Evolutionary conservation across 2,329 filamentous ascomycete genomes (phyloP).

Genomic region (Myriangium duriaei): DNA sequence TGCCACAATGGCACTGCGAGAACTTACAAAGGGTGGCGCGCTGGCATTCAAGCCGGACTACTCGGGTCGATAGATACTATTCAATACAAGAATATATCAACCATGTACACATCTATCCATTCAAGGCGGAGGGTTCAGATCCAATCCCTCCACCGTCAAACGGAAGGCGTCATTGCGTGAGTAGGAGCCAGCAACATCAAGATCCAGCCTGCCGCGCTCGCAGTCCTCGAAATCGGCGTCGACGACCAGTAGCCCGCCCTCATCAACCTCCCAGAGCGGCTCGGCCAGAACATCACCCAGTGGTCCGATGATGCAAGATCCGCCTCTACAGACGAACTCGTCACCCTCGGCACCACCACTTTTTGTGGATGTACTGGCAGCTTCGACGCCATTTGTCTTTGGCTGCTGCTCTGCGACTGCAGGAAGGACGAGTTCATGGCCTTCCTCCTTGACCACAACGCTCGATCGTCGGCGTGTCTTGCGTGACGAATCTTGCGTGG

Average conservation of each 20-base stretch:
- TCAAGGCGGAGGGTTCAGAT: slow-evolving; percentile 46
- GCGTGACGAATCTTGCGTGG: neutral
- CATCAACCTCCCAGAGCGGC: slow-evolving; percentile 68
- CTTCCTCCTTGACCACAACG: slow-evolving; percentile 30
- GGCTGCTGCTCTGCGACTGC: slow-evolving; percentile 14
- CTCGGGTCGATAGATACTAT: slow-evolving; percentile 7
- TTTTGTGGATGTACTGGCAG: slow-evolving; percentile 1
- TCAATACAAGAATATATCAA: too few species aligned
- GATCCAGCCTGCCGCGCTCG: slow-evolving; percentile 63
- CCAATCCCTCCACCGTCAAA: slow-evolving; percentile 46
- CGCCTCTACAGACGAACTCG: slow-evolving; percentile 57
- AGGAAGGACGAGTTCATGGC: slow-evolving; percentile 42
- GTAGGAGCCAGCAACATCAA: slow-evolving; percentile 79
- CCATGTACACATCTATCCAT: too few species aligned
- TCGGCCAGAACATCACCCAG: slow-evolving; percentile 68
- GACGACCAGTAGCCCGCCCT: slow-evolving; percentile 51
- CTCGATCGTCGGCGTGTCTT: slow-evolving; percentile 8
- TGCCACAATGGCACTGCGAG: slow-evolving; percentile 70
- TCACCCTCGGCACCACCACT: slow-evolving; percentile 19
- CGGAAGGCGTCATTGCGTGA: slow-evolving; percentile 58
- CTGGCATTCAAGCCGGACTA: slow-evolving; percentile 51
- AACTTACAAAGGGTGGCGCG: slow-evolving; percentile 59
- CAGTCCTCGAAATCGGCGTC: slow-evolving; percentile 86
- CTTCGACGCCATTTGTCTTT: slow-evolving; percentile 5
- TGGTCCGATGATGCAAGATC: slow-evolving; percentile 70